Base-by-base conservation (phyloP, 805 yeast genomes). In the Wickerhamiella dianesei region DNA sequence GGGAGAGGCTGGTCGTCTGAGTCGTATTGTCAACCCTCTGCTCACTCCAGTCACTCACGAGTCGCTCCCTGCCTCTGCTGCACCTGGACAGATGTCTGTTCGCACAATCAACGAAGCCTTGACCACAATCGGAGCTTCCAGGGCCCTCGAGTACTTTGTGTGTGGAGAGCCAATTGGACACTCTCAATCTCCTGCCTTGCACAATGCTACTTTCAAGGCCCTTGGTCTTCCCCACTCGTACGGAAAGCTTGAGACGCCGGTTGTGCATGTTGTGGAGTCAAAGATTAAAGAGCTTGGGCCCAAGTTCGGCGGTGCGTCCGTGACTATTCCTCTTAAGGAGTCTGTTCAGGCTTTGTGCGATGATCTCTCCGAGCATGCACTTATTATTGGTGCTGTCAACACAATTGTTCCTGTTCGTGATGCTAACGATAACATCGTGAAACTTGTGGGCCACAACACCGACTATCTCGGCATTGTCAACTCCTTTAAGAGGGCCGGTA, bases 381-480 rank as follows among this genome's bases (percentile, higher is more conserved):
- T 71, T 52, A 55, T 64, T n/a, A 85, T 92, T 56, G 97, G 97
- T 39, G 97, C 98, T 18, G 87, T 92, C 46, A 92, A 92, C 66
- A 92, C 99, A 0, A 74, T 92, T 44, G 71, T 73, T 36, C 82
- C 82, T 35, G 32, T 25, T 6, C 52, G 69, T 25, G 78, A 72
- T 4, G 65, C 69, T 45, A 68, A 67, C 21, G 12, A 25, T 25
- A 25, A 25, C 6, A 25, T 25, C 12, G 9, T 25, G 9, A 62
- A 64, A 43, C 74, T 80, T 48, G 64, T 63, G 44, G 98, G 96
- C 53, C 89, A 84, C 56, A 92, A 92, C 67, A 92, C 99, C 40
- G 99, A 92, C 63, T 92, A 95, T 95, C 66, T 77, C 43, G 99
- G 98, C 9, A 83, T 92, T 54, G 70, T 69, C 41, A 74, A 80